Evolutionary conservation across 2,329 filamentous ascomycete species (phyloP).

Genomic region (Arthrobotrys pseudoclavata): DNA sequence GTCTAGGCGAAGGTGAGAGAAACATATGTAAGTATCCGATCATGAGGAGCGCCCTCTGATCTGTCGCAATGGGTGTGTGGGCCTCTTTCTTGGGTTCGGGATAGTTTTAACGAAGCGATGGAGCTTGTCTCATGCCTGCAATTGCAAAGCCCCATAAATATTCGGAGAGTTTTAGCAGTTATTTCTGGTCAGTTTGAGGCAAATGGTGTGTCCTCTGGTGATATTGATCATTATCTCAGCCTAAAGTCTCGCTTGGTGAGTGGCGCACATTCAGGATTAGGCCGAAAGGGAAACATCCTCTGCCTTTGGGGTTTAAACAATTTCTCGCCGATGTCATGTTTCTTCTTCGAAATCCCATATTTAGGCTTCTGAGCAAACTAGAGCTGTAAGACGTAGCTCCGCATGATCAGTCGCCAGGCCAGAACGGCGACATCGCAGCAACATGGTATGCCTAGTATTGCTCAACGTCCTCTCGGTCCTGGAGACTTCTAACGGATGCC

Average conservation of each 20-base stretch:
- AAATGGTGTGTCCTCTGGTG: slow-evolving; percentile 18
- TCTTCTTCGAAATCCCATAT: slow-evolving; percentile 21
- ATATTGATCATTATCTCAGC: slow-evolving; percentile 20
- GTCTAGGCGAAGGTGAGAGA: slow-evolving; percentile 26
- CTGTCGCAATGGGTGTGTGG: slow-evolving; percentile 26
- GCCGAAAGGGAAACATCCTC: slow-evolving; percentile 15
- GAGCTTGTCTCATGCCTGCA: slow-evolving; percentile 29
- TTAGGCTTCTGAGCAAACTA: slow-evolving; percentile 18
- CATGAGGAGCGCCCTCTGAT: slow-evolving; percentile 32
- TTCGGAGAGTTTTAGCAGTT: slow-evolving; percentile 39
- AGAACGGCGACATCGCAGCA: slow-evolving; percentile 42
- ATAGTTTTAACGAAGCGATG: slow-evolving; percentile 3
- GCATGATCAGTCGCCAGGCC: slow-evolving; percentile 22
- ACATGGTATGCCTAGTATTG: slow-evolving; percentile 45
- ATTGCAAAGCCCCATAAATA: slow-evolving; percentile 24
- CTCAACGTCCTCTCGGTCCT: slow-evolving; percentile 14
- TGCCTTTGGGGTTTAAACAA: slow-evolving; percentile 6
- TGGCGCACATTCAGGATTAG: slow-evolving; percentile 24
- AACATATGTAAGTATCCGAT: slow-evolving; percentile 25
- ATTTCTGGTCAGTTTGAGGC: slow-evolving; percentile 32
- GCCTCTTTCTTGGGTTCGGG: slow-evolving; percentile 6
- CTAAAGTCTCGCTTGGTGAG: neutral
- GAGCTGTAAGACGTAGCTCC: slow-evolving; percentile 12
- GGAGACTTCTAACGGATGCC: slow-evolving; percentile 36
- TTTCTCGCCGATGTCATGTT: slow-evolving; percentile 9